A percentile compares a stretch with the other conserved stretches of the same genome.
Evolutionary conservation across 768 basidiomycete species (phyloP).

Genomic region (Leccinum barrowsii): DNA sequence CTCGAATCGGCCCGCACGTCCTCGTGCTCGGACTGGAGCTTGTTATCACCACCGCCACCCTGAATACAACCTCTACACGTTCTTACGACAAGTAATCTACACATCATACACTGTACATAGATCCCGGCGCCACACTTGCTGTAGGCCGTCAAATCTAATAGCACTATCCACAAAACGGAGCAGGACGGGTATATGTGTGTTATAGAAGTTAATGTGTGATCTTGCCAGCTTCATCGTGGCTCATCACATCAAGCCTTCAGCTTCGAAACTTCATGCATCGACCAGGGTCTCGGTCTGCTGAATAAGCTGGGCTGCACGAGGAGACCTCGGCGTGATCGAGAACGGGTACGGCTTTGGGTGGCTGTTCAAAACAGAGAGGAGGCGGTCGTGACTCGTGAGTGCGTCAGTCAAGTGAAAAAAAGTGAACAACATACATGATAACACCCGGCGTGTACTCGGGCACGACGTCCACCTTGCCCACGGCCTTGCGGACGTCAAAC

Average conservation of each 20-base stretch:
- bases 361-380: background rate
- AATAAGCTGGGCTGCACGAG: conserved; percentile 8
- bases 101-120: background rate
- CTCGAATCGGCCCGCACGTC: no score
- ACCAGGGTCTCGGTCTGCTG: conserved; percentile 11
- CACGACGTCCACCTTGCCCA: conserved; percentile 25
- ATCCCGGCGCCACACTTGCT: background rate
- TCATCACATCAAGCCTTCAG: background rate
- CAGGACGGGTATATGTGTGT: background rate
- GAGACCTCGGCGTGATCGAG: conserved; percentile 18
- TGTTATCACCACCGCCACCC: no score
- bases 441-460: conserved; percentile 27
- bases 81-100: no score
- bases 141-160: background rate
- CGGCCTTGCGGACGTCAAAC: conserved; percentile 29
- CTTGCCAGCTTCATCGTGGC: background rate
- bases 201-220: background rate
- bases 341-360: conserved; percentile 19
- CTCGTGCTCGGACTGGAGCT: no score
- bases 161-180: background rate
- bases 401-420: background rate
- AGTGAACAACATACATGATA: conserved; percentile 15
- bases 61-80: no score
- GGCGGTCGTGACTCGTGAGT: background rate
- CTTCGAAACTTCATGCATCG: background rate